Base-by-base conservation (phyloP, 1,139 yeast genomes). In the Hansenula lynferdii region DNA sequence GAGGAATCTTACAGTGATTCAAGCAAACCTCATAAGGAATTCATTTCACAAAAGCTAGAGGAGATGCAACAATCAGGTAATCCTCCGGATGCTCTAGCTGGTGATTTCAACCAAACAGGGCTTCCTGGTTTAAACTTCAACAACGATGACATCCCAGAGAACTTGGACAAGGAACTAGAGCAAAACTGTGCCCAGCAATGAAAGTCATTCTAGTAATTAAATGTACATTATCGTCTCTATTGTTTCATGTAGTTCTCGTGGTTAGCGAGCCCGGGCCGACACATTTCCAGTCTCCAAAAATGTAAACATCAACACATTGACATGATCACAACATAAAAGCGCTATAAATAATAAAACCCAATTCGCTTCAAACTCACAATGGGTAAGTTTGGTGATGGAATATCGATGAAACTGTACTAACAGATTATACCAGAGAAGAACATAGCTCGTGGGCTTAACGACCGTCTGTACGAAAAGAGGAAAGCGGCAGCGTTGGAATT, bases 401-500 rank as follows among this genome's bases (percentile, higher is more conserved):
- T 9, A 9, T 6, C 5, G 24, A 22, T n/a, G 22, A 21, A 9
- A 8, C 6, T 5, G 17, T 27, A 31, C 35, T 31, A 31, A 40
- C 38, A 31, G 8, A 26, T 22, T 15, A 4, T 5, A 8, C 14
- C 12, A 70, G 97, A 90, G 47, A 77, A 79, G 51, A 73, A 86
- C 21, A 76, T 89, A 41, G 74, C 80, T 47, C 84, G 86, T 59
- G 97, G 96, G 35, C 73, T 92, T 37, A 80, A 85, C 49, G 96
- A 94, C 61, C 81, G 95, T 43, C 77, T 92, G 35, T 92, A 92
- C 58, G 98, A 94, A 54, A 90, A 89, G 62, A 77, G 99, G 36
- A 92, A 92, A 58, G 84, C 92, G 3, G 95, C 97, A 0, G 98
- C 99, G 0, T 72, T 85, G 47, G 96, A 89, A 56, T 70, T 92